Percentiles rank a stretch among this genome's conserved stretches.
Conservation (phyloP, 805 yeast species). For the Zygoascus biomembranicola region DNA sequence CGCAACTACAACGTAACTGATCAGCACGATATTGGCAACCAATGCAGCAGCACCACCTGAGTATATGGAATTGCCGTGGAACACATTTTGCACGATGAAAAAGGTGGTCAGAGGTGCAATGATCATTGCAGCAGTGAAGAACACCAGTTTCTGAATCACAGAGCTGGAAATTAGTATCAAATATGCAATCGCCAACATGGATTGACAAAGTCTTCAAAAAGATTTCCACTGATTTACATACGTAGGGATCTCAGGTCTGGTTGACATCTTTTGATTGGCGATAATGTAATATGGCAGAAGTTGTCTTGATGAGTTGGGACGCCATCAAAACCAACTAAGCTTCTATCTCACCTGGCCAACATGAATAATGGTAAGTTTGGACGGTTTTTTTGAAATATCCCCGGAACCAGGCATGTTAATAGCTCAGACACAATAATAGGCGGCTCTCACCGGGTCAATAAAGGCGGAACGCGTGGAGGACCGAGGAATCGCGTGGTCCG, state of each 20-base stretch:
- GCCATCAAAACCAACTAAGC: neutral
- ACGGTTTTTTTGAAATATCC: neutral
- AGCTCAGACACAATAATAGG: neutral
- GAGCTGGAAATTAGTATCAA: constrained; percentile 8
- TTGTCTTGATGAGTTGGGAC: neutral
- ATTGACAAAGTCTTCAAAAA: neutral
- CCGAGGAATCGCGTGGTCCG: neutral
- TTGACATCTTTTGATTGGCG: neutral
- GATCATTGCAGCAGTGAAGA: constrained; percentile 67
- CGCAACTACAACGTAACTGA: constrained; percentile 62
- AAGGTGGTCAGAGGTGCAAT: constrained; percentile 51
- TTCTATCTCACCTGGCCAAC: neutral
- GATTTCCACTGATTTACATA: neutral
- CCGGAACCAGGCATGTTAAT: neutral
- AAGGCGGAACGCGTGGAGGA: neutral
- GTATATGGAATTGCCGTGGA: constrained; percentile 41
- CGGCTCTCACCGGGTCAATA: neutral
- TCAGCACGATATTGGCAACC: constrained; percentile 59
- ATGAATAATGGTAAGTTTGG: neutral
- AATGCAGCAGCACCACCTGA: constrained; percentile 71
- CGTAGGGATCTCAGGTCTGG: constrained; percentile 11
- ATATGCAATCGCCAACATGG: constrained; percentile 6
- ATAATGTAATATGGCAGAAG: neutral
- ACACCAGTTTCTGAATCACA: constrained; percentile 42
- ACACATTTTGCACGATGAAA: constrained; percentile 37